A percentile compares a stretch with the other conserved stretches of the same genome.
phyloP scores from a whole-genome alignment of 176 grass and related monocot genomes.

The Avena eriantha region DNA sequence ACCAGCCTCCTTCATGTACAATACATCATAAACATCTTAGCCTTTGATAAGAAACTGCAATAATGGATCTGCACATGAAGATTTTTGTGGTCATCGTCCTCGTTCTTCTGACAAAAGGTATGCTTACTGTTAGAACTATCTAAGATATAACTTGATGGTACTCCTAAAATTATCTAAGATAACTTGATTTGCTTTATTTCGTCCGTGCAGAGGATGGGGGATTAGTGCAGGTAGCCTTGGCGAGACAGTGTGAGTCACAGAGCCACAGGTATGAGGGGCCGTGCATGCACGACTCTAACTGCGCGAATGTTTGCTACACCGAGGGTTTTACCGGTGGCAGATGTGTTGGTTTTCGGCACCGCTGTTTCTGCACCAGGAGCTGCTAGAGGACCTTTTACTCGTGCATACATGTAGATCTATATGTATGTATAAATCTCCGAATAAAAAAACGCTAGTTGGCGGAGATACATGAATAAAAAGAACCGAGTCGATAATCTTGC shows the following conservation, averaged over 20 bases:
- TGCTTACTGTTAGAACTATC: neutral
- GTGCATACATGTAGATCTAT: neutral
- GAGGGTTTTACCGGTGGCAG: slow-evolving; percentile 57
- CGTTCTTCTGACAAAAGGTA: slow-evolving; percentile 4
- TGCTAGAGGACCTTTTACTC: slow-evolving; percentile 28
- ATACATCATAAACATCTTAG: neutral
- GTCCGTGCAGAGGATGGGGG: slow-evolving; percentile 42
- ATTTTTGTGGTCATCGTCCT: neutral
- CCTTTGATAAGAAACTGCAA: neutral
- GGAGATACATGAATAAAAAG: neutral
- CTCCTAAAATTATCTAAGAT: neutral
- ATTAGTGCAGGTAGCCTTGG: slow-evolving; percentile 20
- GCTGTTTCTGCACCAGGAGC: slow-evolving; percentile 52
- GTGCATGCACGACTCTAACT: slow-evolving; percentile 41
- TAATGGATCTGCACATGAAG: slow-evolving; percentile 13
- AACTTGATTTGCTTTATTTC: neutral
- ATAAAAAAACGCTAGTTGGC: neutral
- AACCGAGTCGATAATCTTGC: neutral
- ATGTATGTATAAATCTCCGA: neutral
- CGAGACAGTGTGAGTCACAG: slow-evolving; percentile 45
- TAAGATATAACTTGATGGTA: neutral
- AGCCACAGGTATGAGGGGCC: slow-evolving; percentile 57
- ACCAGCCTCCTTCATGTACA: neutral
- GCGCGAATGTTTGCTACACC: slow-evolving; percentile 48
- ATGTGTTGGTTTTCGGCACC: slow-evolving; percentile 46